Percentiles rank a stretch among this genome's conserved stretches.
phyloP scores from a whole-genome alignment of 345 rosid species.

The Aquilaria yunnanensis region DNA sequence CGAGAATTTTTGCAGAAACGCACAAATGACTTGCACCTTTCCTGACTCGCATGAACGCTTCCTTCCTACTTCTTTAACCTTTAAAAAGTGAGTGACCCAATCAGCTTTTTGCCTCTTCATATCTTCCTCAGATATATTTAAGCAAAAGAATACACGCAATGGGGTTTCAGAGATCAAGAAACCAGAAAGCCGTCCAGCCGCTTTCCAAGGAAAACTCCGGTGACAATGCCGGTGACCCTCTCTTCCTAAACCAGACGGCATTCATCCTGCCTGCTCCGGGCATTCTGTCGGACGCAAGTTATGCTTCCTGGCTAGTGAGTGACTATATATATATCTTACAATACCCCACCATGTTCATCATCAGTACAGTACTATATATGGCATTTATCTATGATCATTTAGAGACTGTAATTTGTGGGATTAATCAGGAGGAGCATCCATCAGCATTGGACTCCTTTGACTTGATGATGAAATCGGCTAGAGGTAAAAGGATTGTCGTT shows the following conservation, averaged over 20 bases:
- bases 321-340: too few relatives aligned
- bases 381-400: not conserved
- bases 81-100: not conserved
- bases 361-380: not conserved
- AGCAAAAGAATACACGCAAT: constrained; percentile 15
- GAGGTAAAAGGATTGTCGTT: constrained; percentile 42
- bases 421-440: constrained; percentile 40
- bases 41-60: not conserved
- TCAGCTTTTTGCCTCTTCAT: too few relatives aligned
- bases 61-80: not conserved
- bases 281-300: constrained; percentile 11
- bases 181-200: constrained; percentile 18
- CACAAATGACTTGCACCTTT: too few relatives aligned
- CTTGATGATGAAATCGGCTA: constrained; percentile 37
- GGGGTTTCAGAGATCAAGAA: constrained; percentile 25
- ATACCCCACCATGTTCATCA: not conserved
- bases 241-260: constrained; percentile 2
- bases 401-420: not conserved
- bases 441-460: constrained; percentile 46
- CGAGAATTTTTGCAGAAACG: too few relatives aligned
- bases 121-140: too few relatives aligned
- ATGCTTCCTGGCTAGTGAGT: constrained; percentile 39
- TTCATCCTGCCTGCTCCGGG: constrained; percentile 3
- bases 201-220: not conserved
- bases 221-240: constrained; percentile 2